Base-by-base conservation (phyloP, 2,329 filamentous ascomycete species). In the Talaromyces sp. region DNA sequence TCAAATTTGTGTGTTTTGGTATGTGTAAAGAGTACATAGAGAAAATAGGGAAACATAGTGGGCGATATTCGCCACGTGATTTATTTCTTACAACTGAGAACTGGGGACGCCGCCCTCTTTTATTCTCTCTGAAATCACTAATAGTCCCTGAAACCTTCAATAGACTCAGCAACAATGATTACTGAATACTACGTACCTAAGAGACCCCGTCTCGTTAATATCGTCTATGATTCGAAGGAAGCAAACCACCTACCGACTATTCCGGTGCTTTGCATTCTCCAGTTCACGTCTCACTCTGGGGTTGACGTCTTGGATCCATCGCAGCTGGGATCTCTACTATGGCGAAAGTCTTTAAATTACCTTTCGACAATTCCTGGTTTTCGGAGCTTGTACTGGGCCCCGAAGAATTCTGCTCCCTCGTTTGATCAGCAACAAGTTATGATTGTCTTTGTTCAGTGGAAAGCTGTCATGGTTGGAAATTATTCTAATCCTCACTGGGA, bases 201-300 rank as follows among this genome's bases (percentile, higher is more conserved):
- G 25, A 2, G 70, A 75, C 52, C 52, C n/a, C 31, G 52, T 56
- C 37, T 59, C 22, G 22, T 3, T 59, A 13, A 33, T 8, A 43
- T 59, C 37, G 56, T 4, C 25, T 59, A 59, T 59, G 37, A 59
- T 59, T 25, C 37, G 7, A 45, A 31, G 35, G 56, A 59, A 41
- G 56, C 56, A 39, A 25, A 59, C 37, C 27, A 61, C n/a, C 27
- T 49, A 2, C 58, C 58, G 3, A 41, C 41, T n/a, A 15, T 17
- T 61, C 58, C 58, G 25, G 41, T 61, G 7, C 41, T 61, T 22
- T 37, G 58, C 31, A 61, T 49, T 15, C 41, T 61, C 25, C 58
- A 61, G 41, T 49, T 49, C 58, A 61, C 58, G n/a, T 45, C 49
- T 35, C 3, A 47, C 58, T 47, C 58, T 27, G 25, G 41, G 10